Conservation (phyloP, 768 basidiomycete genomes). For the Russula sp. region DNA sequence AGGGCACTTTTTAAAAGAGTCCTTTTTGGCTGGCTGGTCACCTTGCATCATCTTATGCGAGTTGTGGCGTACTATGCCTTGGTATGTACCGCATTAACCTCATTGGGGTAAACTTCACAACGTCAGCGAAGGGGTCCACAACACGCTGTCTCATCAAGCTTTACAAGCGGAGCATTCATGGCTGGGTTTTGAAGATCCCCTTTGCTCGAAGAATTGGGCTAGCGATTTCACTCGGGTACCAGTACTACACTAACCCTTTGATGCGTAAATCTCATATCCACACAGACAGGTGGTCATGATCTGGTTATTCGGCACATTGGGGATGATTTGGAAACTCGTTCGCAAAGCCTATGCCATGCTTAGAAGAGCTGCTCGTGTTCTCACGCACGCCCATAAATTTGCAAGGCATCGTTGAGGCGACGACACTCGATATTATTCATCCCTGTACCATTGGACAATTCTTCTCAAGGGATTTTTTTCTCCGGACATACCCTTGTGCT, state of each 20-base stretch:
- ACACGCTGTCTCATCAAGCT: neutral
- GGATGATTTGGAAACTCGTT: neutral
- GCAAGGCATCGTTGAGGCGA: neutral
- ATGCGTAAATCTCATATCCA: neutral
- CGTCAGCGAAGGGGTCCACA: neutral
- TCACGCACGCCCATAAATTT: neutral
- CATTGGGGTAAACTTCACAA: neutral
- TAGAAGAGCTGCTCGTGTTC: neutral
- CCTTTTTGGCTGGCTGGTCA: slow-evolving; percentile 1
- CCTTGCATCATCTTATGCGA: neutral
- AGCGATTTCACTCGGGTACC: neutral
- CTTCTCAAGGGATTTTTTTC: neutral
- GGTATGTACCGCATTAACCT: neutral
- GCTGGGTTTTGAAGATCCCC: neutral
- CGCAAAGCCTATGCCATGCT: neutral
- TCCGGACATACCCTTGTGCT: neutral
- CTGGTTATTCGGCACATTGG: neutral
- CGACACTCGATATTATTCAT: neutral
- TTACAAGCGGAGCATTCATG: neutral
- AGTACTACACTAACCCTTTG: neutral
- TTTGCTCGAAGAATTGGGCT: neutral
- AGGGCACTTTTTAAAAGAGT: neutral
- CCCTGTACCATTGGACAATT: neutral
- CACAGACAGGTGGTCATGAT: neutral
- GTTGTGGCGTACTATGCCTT: neutral